Conservation (phyloP, 2,329 filamentous ascomycete species). For the Mycosphaerella arachidis region DNA sequence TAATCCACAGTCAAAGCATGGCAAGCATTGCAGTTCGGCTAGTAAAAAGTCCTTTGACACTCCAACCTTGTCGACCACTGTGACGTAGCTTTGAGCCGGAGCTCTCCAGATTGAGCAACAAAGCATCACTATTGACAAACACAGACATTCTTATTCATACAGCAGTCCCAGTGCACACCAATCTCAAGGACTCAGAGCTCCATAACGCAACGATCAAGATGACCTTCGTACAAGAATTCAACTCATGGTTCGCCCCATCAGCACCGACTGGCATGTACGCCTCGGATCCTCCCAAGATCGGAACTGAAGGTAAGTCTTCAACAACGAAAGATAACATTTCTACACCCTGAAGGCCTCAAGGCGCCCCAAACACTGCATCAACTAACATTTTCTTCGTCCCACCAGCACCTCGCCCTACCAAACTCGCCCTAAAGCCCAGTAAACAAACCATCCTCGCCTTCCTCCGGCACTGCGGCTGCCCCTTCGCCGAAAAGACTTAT, state of each 20-base stretch:
- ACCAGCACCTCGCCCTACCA: constrained; percentile 50
- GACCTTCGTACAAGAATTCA: constrained; percentile 33
- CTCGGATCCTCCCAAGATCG: background rate
- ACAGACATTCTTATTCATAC: background rate
- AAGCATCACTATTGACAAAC: background rate
- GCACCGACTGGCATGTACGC: background rate
- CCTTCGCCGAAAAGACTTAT: constrained; percentile 54
- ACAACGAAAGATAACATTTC: too few species aligned
- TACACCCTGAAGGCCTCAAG: too few species aligned
- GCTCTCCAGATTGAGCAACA: background rate
- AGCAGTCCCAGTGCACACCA: background rate
- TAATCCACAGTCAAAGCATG: background rate
- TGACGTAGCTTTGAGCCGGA: background rate
- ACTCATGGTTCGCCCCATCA: constrained; percentile 40
- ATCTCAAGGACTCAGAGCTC: background rate
- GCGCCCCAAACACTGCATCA: background rate
- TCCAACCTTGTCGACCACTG: background rate
- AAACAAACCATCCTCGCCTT: constrained; percentile 63
- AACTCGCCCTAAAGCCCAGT: constrained; percentile 49
- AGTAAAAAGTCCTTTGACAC: background rate
- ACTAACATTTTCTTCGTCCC: background rate
- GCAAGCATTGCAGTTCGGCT: background rate
- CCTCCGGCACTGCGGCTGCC: constrained; percentile 69
- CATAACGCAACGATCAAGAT: background rate
- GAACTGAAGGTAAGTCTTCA: background rate